Base-by-base conservation (phyloP, 192 early-diverging fungal genomes). In the Coemansia sp. region DNA sequence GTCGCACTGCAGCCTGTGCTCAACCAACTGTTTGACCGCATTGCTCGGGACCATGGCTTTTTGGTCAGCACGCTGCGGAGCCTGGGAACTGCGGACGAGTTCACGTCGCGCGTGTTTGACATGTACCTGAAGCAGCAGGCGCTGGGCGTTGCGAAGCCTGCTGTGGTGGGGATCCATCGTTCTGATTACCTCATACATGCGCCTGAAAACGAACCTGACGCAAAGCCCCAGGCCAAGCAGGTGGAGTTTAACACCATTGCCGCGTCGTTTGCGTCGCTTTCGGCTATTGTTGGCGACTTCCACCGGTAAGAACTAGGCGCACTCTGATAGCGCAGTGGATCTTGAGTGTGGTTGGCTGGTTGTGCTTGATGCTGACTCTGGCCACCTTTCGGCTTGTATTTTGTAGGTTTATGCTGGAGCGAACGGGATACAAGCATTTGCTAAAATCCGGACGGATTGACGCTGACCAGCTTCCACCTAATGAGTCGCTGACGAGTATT, bases 181-280 rank as follows among this genome's bases (percentile, higher is more conserved):
- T 94, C 89, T 19, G 96, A 98, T 75, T 98, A 98, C 62, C 69
- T 98, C 45, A 77, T 96, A 16, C 87, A 98, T 69, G 69, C 84
- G 31, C n/a, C n/a, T n/a, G n/a, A n/a, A n/a, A n/a, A n/a, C n/a
- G n/a, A n/a, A 2, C 70, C 74, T 3, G 58, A 58, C 0, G 56
- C 47, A 0, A 71, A 63, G 10, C 76, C 75, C n/a, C 45, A 50
- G 42, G 64, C 69, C 9, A 77, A 95, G 67, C 96, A 98, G 67
- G 96, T 98, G 2, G 96, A 98, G 60, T 87, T 95, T 62, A 98
- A 98, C 74, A 97, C 96, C 5, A 95, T 98, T 71, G 84, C 95
- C 5, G 81, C 90, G 6, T 92, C 90, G n/a, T 98, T 98, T 72
- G 85, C 88, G 11, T 86, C 88, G 61, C 79, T 98, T 14, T 92